Evolutionary conservation across 2,329 filamentous ascomycete species (phyloP).

Genomic region (Aspergillus flavus): DNA sequence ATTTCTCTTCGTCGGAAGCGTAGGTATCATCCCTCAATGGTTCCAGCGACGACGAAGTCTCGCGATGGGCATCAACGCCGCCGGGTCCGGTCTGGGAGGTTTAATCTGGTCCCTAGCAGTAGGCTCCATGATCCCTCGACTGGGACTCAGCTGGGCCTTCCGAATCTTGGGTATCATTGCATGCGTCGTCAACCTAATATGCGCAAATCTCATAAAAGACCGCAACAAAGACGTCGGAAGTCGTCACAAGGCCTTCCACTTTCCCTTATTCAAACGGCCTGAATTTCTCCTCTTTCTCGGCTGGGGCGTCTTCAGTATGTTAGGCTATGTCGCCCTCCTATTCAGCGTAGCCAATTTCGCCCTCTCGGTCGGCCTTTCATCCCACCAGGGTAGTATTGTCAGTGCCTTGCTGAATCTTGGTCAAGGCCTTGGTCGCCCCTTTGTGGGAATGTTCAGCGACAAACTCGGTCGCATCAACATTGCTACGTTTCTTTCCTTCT

Average conservation of each 20-base stretch:
- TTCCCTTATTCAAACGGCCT: slow-evolving; percentile 53
- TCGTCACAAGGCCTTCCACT: slow-evolving; percentile 56
- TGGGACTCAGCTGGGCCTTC: slow-evolving; percentile 64
- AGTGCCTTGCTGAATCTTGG: slow-evolving; percentile 66
- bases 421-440: slow-evolving; percentile 58
- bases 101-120: slow-evolving; percentile 61
- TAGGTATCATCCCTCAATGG: slow-evolving; percentile 63
- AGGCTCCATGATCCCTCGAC: slow-evolving; percentile 58
- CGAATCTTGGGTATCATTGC: slow-evolving; percentile 61
- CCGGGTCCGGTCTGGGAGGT: slow-evolving; percentile 63
- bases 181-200: slow-evolving; percentile 56
- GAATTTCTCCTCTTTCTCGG: slow-evolving; percentile 61
- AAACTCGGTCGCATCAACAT: slow-evolving; percentile 65
- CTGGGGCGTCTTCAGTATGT: slow-evolving; percentile 64
- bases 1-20: slow-evolving; percentile 61
- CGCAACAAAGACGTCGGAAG: slow-evolving; percentile 60
- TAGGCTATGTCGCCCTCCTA: slow-evolving; percentile 66
- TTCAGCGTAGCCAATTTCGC: slow-evolving; percentile 68
- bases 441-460: slow-evolving; percentile 66
- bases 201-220: slow-evolving; percentile 58
- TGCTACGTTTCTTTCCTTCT: slow-evolving; percentile 56
- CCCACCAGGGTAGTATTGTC: slow-evolving; percentile 63
- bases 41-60: slow-evolving; percentile 60
- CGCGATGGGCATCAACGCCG: slow-evolving; percentile 62
- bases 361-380: slow-evolving; percentile 58